Evolutionary conservation across 768 basidiomycete genomes (phyloP), one percentile per base, ranked within the genome.

Genomic region (Terana coerulea): DNA sequence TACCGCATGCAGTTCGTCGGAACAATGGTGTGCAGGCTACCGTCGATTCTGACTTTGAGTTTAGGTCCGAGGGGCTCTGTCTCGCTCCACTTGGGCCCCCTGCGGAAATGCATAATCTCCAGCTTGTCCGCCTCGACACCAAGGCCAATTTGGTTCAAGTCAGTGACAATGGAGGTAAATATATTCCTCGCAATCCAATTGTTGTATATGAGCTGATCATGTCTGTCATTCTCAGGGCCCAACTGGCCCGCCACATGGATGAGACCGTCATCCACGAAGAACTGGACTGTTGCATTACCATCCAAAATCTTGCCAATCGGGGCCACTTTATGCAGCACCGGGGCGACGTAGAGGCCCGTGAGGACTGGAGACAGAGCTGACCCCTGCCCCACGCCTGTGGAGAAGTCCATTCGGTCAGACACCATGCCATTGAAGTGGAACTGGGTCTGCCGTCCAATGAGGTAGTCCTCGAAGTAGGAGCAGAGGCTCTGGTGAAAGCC

Each of bases 71-170:
- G 17, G 7, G 47, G 42, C 15, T 51, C 41, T 3, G 12, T 12
- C 11, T 9, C 33, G 22, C 42, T 24, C 50, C 50, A 43, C 29
- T 14, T 19, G 3, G 24, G 14, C 2, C 28, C 22, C 2, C 40
- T 25, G 8, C 45, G 39, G 51, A 59, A 59, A 35, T 59, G 58
- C 49, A 56, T 56, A 2, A 56, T 41, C 34, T 59, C 58, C 19
- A 41, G 30, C 47, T 59, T 59, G 14, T 52, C 53, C 3, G 24
- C 5, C 33, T 59, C 57, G 2, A 47, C 33, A 4, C 8, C 35
- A 14, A 60, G 42, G 3, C 56, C 59, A 3, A 58, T 34, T 3
- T 49, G 47, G 0, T 8, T 17, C 19, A 60, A 49, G 15, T 53
- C 34, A 3, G 2, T 15, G 15, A 51, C 21, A n/a, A 44, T 9